phyloP scores from a whole-genome alignment of 306 rosid species.

The Luffa aegyptiaca region DNA sequence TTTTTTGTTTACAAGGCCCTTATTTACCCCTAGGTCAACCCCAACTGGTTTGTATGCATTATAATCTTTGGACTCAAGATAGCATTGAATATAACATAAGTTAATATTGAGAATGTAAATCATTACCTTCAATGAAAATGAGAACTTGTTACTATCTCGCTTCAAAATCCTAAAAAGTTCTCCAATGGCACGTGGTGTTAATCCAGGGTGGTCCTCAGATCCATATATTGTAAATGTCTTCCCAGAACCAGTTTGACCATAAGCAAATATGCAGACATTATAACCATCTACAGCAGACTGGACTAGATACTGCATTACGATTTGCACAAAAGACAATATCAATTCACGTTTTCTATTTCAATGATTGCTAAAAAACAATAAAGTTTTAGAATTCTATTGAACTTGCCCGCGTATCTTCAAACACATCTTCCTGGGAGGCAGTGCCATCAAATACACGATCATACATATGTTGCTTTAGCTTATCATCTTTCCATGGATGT shows the following conservation, averaged over 20 bases:
- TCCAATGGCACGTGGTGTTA: conserved; percentile 69
- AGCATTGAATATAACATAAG: neutral
- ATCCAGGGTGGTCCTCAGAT: conserved; percentile 62
- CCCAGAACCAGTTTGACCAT: conserved; percentile 96
- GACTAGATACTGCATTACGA: conserved; percentile 66
- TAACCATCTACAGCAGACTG: conserved; percentile 88
- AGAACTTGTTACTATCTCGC: conserved; percentile 59
- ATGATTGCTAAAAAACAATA: neutral
- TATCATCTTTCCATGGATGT: conserved; percentile 89
- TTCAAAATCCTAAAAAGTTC: conserved; percentile 67
- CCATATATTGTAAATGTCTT: conserved; percentile 89
- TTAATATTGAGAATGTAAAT: neutral
- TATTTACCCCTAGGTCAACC: too few relatives aligned
- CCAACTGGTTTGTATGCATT: too few relatives aligned
- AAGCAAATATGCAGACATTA: conserved; percentile 90
- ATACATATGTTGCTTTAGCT: conserved; percentile 65
- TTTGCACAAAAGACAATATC: neutral
- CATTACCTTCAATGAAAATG: conserved; percentile 71
- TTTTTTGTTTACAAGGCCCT: too few relatives aligned
- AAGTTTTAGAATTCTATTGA: conserved; percentile 9
- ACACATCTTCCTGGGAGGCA: conserved; percentile 70
- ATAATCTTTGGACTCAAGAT: neutral
- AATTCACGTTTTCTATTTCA: neutral
- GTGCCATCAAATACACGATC: conserved; percentile 69
- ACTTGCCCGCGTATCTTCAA: conserved; percentile 93